Evolutionary conservation across 495 filamentous ascomycete species (phyloP), one percentile per base, ranked within the genome.

Genomic region (Evernia prunastri): DNA sequence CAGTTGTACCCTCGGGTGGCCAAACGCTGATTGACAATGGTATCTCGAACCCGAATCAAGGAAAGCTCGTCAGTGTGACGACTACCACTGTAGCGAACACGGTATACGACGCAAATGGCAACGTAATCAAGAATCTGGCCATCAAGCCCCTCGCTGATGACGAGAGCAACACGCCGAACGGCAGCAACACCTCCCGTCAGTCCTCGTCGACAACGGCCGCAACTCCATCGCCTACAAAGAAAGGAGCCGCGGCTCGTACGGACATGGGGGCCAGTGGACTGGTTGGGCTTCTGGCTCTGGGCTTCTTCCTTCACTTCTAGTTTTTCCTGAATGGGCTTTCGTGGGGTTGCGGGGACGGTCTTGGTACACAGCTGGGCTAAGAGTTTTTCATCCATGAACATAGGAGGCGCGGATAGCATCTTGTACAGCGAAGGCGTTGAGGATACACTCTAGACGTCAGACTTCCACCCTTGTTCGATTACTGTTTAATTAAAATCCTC

Each of bases 31-130:
- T 83, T 61, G 71, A 80, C 67, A 74, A 77, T 65, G 86, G 86
- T 59, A 74, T 84, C 57, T 60, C 74, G 36, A 76, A 81, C 61
- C 77, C 81, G n/a, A 77, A 77, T 27, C 67, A 72, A 25, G 87
- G 86, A 23, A 81, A 84, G 69, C 70, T 88, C 8, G 80, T 89
- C 59, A 63, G 76, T n/a, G 81, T 90, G 63, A 73, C 74, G n/a
- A 70, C 72, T 51, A 84, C 77, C 18, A 71, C 71, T 17, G 79
- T 87, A 47, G 72, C 75, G 23, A 72, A 83, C 67, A 76, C 75
- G 18, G 81, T 89, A 11, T 83, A 85, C 69, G 76, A 78, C 42
- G 76, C 75, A 67, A 78, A 78, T 47, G 86, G 86, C 64, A 72
- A 72, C 35, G 63, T 79, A 65, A 74, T 91, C 47, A 70, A 74